Base-by-base conservation (phyloP, 2,329 filamentous ascomycete genomes). In the Passalora sequoiae region DNA sequence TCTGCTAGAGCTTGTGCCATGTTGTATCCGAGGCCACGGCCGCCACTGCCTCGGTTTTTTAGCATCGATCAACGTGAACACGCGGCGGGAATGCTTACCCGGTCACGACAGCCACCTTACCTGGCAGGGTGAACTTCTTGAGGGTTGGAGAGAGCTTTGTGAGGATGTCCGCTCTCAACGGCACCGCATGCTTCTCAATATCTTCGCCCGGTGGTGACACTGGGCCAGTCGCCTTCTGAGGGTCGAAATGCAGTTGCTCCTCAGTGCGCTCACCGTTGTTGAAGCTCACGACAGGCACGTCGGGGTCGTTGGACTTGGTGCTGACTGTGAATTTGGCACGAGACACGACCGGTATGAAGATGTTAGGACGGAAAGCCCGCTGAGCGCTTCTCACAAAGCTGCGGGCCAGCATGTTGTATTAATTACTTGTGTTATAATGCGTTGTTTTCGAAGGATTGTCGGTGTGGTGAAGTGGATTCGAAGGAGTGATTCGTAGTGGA, bases 1-100 rank as follows among this genome's bases (percentile, higher is more conserved):
- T 89, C 84, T 37, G 83, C 80, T 52, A 85, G 82, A 43, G 83
- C 85, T 49, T 83, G 79, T 36, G 84, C 84, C 81, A 89, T 89
- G 70, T 83, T 75, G 74, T 85, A 86, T 38, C 85, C 85, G 4
- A 89, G 73, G 60, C 85, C 84, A 57, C 84, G 82, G 50, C 83
- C 85, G 64, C 82, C 85, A 60, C 83, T 83, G 48, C 47, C 33
- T 35, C 15, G 41, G 55, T 70, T 51, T 69, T 53, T 35, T 46
- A 38, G 10, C 24, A 21, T 22, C 7, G 15, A 9, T 31, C 2
- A 21, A 27, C 10, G 12, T 31, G 27, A 24, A 39, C 12, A 10
- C 30, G n/a, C 6, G 21, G 2, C 19, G 8, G 12, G 8, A 17
- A 6, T 6, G 42, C 75, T 63, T 73, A 82, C 78, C 80, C 84